Conservation (phyloP, 2,329 filamentous ascomycete genomes). For the Aspergillus pseudonomiae region DNA sequence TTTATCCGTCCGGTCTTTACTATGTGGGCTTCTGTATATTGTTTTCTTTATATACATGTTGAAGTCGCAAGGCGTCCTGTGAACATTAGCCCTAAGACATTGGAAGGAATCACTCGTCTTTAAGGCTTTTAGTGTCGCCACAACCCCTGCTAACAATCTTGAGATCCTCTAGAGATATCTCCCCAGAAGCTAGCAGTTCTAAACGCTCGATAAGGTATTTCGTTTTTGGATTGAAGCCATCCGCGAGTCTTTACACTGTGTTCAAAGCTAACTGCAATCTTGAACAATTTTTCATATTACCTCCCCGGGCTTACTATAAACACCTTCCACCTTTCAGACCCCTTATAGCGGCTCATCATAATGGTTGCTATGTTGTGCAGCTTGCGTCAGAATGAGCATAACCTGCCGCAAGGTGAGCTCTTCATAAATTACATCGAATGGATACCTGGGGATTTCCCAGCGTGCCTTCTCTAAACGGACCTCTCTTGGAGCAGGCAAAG, state of each 20-base stretch:
- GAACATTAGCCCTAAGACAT: background rate
- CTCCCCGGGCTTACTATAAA: no score
- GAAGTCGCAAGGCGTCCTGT: background rate
- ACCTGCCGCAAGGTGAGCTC: background rate
- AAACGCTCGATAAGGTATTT: no score
- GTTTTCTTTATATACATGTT: background rate
- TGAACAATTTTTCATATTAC: no score
- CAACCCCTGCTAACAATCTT: rapidly evolving
- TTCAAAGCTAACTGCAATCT: no score
- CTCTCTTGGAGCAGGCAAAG: background rate
- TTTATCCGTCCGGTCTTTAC: background rate
- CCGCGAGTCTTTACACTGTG: no score
- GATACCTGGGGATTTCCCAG: background rate
- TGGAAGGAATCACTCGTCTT: background rate
- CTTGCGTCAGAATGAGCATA: background rate
- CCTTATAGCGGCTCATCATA: background rate
- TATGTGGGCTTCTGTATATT: background rate
- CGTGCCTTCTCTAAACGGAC: background rate
- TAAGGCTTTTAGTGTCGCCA: no score
- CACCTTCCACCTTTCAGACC: no score
- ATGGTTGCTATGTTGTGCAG: background rate
- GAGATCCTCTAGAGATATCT: no score
- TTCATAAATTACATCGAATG: background rate
- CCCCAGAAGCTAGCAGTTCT: no score
- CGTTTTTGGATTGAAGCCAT: no score